Percentiles rank a stretch among this genome's conserved stretches.
These are phyloP conservation scores for Avena eriantha DNA, from an alignment of 176 grass and related monocot species.

Conservation along the genomic window DNA sequence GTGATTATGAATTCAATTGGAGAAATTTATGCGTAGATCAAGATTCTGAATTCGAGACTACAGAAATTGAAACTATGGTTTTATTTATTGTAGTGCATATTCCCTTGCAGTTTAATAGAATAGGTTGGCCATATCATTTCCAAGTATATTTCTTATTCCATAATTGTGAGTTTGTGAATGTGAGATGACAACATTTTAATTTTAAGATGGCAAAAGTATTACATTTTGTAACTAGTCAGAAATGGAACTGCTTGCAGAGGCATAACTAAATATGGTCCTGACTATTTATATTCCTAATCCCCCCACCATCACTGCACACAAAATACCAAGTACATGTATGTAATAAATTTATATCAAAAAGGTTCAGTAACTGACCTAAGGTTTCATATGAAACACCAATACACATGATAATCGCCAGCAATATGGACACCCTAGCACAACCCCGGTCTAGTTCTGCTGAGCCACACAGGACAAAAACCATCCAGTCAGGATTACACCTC, in stretches of 20 bases:
- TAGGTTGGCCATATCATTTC: constrained; percentile 3
- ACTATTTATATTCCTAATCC: background rate
- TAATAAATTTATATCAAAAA: background rate
- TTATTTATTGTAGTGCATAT: background rate
- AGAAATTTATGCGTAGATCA: constrained; percentile 46
- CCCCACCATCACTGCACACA: no score
- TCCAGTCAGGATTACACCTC: no score
- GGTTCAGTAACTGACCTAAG: background rate
- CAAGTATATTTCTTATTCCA: background rate
- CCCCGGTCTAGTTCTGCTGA: no score
- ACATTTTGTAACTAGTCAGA: background rate
- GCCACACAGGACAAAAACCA: no score
- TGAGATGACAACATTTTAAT: background rate
- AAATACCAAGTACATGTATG: no score
- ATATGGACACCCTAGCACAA: background rate
- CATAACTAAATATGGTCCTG: background rate
- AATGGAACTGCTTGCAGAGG: background rate
- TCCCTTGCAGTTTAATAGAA: background rate
- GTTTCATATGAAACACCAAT: background rate
- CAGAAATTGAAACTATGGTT: background rate
- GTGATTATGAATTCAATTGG: constrained; percentile 33
- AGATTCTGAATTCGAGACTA: constrained; percentile 7
- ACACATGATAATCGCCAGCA: background rate
- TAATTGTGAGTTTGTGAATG: constrained; percentile 9
- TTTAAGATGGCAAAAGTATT: background rate